phyloP scores from a whole-genome alignment of 352 stramenopile species.

The Globisporangium nodosum region DNA sequence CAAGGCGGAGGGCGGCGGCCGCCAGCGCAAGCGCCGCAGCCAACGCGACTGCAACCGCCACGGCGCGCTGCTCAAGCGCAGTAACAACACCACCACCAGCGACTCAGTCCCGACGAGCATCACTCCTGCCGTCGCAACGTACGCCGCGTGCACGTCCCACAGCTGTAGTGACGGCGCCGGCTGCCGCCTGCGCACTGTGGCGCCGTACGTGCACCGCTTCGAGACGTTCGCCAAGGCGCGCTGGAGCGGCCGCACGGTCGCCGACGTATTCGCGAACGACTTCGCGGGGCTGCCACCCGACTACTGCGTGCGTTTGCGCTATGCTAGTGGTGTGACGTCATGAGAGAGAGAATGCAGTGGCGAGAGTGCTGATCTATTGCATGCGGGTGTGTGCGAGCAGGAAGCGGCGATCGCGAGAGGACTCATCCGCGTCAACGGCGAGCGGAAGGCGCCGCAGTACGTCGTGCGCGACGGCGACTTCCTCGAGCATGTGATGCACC shows the following conservation, averaged over 20 bases:
- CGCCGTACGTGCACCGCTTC: conserved; percentile 92
- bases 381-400: conserved; percentile 15
- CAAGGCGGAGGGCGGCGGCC: conserved; percentile 21
- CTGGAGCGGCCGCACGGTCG: conserved; percentile 79
- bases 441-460: conserved; percentile 41
- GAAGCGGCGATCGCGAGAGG: conserved; percentile 72
- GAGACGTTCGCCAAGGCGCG: conserved; percentile 86
- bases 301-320: conserved; percentile 32
- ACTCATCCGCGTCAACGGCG: conserved; percentile 84
- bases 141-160: conserved; percentile 18
- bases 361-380: neutral
- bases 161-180: conserved; percentile 15
- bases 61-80: conserved; percentile 3
- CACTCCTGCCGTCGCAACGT: conserved; percentile 5
- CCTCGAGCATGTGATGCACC: conserved; percentile 88
- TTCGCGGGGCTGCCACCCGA: conserved; percentile 37
- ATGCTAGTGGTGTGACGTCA: neutral
- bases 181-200: conserved; percentile 38
- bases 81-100: neutral
- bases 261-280: conserved; percentile 77
- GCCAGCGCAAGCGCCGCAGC: conserved; percentile 36
- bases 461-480: conserved; percentile 82
- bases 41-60: conserved; percentile 22
- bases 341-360: too few species aligned
- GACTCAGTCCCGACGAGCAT: conserved; percentile 7